Base-by-base conservation (phyloP, 768 basidiomycete genomes). In the Candolleomyces eurysporus region DNA sequence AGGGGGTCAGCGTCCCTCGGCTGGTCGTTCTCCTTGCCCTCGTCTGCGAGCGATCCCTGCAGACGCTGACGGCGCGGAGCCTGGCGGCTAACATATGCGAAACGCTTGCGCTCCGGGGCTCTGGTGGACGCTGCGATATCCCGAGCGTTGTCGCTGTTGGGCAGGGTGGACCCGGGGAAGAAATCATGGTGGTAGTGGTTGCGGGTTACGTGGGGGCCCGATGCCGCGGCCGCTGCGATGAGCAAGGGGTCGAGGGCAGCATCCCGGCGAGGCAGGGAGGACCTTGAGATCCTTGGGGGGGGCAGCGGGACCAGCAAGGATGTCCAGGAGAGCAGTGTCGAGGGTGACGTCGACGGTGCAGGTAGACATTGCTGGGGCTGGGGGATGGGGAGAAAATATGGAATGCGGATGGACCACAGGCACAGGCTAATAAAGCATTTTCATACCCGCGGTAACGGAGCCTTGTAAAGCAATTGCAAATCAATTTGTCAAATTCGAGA, bases 111-210 rank as follows among this genome's bases (percentile, higher is more conserved):
- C 45, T 79, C 76, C 48, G 75, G 69, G 49, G 73, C 73, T 19
- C 67, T 66, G 5, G 71, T 62, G 9, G 76, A 60, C 48, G 81
- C 80, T 53, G 81, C 81, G 0, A 77, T 76, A 56, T 56, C 54
- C 76, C 79, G 82, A 13, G 80, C 72, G 10, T 79, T 82, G 66
- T 86, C 83, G 13, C 79, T 76, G 59, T 78, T 77, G 32, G 79
- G 82, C 46, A 83, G 75, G 69, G 79, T 78, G 31, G 84, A 79
- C 0, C 80, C 82, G 0, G 89, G 88, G 66, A 86, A 87, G 72
- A 89, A 86, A 67, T 90, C 89, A 71, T 96, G 94, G 53, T 88
- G 83, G 68, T 90, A 92, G 71, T 96, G 94, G 67, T 94, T 92
- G 49, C 91, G 82, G 43, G 94, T 94, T 59, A 90, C 81, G 63